Evolutionary conservation across 306 rosid species (phyloP).

Genomic region (Cucumis melo): DNA sequence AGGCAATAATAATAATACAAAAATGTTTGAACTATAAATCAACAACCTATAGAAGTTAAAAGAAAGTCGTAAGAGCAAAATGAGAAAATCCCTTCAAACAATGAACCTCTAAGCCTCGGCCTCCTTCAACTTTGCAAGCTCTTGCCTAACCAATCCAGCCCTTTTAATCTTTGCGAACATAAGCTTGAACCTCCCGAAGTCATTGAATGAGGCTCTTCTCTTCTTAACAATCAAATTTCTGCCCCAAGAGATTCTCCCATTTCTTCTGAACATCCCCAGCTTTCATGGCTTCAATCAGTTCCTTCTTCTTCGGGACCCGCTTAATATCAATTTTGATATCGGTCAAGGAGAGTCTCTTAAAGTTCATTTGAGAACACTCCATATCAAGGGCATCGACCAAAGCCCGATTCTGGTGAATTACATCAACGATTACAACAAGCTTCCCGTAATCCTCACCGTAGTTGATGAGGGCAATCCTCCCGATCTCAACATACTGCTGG

Average conservation of each 20-base stretch:
- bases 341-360: slow-evolving; percentile 87
- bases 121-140: slow-evolving; percentile 69
- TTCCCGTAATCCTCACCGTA: slow-evolving; percentile 78
- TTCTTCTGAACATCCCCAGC: slow-evolving; percentile 92
- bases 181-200: slow-evolving; percentile 85
- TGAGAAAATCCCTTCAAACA: neutral
- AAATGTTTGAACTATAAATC: neutral
- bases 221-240: slow-evolving; percentile 77
- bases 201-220: slow-evolving; percentile 63
- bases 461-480: slow-evolving; percentile 85
- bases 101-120: slow-evolving; percentile 26
- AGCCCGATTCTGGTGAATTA: slow-evolving; percentile 81
- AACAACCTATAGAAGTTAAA: neutral
- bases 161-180: slow-evolving; percentile 94
- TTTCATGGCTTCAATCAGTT: slow-evolving; percentile 77
- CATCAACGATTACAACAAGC: slow-evolving; percentile 90
- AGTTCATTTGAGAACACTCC: slow-evolving; percentile 66
- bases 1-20: neutral
- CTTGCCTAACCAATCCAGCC: slow-evolving; percentile 71
- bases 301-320: slow-evolving; percentile 88
- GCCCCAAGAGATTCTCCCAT: slow-evolving; percentile 98
- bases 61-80: neutral
- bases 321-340: slow-evolving; percentile 84
- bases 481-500: slow-evolving; percentile 90
- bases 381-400: slow-evolving; percentile 87